These are phyloP conservation scores for Cladobotryum mycophilum DNA, from an alignment of 2,329 filamentous ascomycete species.

Conservation along the genomic window DNA sequence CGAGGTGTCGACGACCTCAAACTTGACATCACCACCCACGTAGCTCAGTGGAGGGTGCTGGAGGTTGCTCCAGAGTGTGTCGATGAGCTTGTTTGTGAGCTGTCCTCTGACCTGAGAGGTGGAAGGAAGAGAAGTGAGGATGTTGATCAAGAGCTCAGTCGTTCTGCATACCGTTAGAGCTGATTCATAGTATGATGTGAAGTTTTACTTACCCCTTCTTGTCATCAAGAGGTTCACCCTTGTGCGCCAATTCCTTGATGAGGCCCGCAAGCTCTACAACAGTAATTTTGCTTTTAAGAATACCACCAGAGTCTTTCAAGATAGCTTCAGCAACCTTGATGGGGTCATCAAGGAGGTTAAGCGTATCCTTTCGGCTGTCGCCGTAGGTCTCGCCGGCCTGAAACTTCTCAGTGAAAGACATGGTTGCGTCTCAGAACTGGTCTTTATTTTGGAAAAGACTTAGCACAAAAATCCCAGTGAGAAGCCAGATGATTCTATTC, in stretches of 20 bases:
- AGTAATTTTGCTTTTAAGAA: constrained; percentile 21
- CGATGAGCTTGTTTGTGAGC: constrained; percentile 45
- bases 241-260: constrained; percentile 25
- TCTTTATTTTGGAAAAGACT: background rate
- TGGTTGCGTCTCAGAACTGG: constrained; percentile 13
- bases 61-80: constrained; percentile 47
- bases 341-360: constrained; percentile 27
- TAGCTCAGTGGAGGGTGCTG: constrained; percentile 47
- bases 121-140: constrained; percentile 31
- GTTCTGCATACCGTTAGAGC: constrained; percentile 24
- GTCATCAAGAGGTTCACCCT: constrained; percentile 53
- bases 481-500: background rate
- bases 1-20: constrained; percentile 26
- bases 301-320: constrained; percentile 24
- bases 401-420: constrained; percentile 30
- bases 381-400: constrained; percentile 33
- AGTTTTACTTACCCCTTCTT: constrained; percentile 35
- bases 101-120: constrained; percentile 26
- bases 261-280: constrained; percentile 24
- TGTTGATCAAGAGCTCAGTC: constrained; percentile 34
- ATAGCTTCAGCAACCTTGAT: constrained; percentile 27
- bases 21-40: constrained; percentile 36
- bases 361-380: constrained; percentile 17
- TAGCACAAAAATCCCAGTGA: background rate
- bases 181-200: background rate